Evolutionary conservation across 2,329 filamentous ascomycete species (phyloP).

Genomic region (Fonsecaea nubica): DNA sequence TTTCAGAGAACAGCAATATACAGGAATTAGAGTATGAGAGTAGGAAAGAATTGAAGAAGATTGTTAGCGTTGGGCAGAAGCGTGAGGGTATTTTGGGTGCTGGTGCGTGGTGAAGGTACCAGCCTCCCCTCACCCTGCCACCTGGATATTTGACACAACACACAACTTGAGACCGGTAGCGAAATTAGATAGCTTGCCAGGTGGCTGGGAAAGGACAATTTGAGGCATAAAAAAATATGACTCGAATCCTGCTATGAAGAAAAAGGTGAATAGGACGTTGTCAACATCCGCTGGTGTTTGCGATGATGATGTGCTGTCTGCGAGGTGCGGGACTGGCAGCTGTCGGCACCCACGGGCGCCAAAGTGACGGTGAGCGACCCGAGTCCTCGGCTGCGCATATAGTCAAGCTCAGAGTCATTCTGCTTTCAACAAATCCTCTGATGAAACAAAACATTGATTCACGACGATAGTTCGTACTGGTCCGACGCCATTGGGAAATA

Average conservation of each 20-base stretch:
- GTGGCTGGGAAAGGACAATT: constrained; percentile 24
- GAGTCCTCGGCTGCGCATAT: neutral
- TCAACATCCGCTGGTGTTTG: neutral
- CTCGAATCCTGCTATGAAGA: neutral
- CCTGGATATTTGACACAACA: constrained; percentile 17
- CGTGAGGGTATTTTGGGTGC: constrained; percentile 20
- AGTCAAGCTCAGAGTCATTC: neutral
- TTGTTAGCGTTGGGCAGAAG: constrained; percentile 22
- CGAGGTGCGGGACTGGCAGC: constrained; percentile 2
- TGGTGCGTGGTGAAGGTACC: constrained; percentile 22
- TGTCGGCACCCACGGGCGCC: neutral
- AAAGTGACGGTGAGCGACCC: neutral
- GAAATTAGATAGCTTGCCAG: constrained; percentile 5
- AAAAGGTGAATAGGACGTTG: neutral
- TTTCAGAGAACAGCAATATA: constrained; percentile 11
- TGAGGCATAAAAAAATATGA: neutral
- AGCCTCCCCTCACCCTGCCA: constrained; percentile 26
- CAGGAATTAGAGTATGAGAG: constrained; percentile 7
- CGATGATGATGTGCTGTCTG: neutral
- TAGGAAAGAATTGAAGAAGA: constrained; percentile 17
- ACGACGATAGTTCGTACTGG: neutral
- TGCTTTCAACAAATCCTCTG: neutral
- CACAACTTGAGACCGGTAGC: constrained; percentile 19
- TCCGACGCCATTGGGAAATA: neutral
- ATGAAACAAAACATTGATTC: neutral